Percentiles rank a stretch among this genome's conserved stretches.
Evolutionary conservation across 305 asterid genomes (phyloP).

Genomic region (Fraxinus velutina): DNA sequence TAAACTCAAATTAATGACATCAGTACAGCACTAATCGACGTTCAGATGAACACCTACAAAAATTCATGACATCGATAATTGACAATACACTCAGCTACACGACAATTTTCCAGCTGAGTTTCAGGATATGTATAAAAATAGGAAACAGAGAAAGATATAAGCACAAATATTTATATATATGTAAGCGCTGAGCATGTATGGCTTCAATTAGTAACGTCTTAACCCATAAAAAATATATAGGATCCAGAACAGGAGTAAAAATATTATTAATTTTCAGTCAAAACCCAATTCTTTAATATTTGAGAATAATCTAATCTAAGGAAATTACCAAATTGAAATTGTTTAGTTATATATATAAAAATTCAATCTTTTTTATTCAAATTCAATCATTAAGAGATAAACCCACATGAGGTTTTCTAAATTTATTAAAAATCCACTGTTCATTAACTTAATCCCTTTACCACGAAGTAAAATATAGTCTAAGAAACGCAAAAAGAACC

Average conservation of each 20-base stretch:
- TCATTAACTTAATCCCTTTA: background rate
- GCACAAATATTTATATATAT: conserved; percentile 18
- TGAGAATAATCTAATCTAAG: conserved; percentile 26
- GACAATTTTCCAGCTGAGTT: conserved; percentile 23
- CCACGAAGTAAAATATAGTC: conserved; percentile 15
- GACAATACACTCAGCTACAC: conserved; percentile 21
- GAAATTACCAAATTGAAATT: conserved; percentile 43
- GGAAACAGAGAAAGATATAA: conserved; percentile 9
- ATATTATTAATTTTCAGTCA: conserved; percentile 43
- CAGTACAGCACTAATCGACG: conserved; percentile 20
- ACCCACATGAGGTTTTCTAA: conserved; percentile 42
- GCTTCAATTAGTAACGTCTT: conserved; percentile 39
- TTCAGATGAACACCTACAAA: conserved; percentile 28
- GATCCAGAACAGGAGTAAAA: conserved; percentile 35
- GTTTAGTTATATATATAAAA: conserved; percentile 27
- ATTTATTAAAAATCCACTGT: conserved; percentile 32
- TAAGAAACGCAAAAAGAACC: conserved; percentile 36
- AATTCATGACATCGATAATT: conserved; percentile 20
- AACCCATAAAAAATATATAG: conserved; percentile 30
- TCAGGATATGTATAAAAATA: conserved; percentile 8
- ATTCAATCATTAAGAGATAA: conserved; percentile 62
- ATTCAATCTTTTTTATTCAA: conserved; percentile 31
- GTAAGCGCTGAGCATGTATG: conserved; percentile 18
- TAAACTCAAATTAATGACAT: conserved; percentile 24
- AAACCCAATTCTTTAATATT: conserved; percentile 42